Conservation (phyloP, 192 early-diverging fungal genomes). For the Nowakowskiella sp. region DNA sequence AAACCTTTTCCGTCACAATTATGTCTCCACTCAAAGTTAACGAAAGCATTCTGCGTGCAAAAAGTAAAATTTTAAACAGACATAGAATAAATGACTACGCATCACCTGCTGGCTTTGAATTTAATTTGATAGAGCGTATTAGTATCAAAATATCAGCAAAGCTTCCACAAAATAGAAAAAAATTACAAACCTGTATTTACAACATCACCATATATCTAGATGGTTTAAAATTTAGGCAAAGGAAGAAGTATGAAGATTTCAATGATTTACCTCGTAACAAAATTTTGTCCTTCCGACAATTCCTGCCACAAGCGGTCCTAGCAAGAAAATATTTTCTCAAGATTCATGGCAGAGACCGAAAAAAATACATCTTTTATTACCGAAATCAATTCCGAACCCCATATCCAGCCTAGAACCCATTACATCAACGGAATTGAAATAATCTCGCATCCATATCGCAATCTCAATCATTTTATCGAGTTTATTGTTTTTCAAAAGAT, state of each 20-base stretch:
- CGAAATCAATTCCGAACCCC: slow-evolving; percentile 31
- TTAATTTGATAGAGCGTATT: neutral
- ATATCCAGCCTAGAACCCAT: slow-evolving; percentile 26
- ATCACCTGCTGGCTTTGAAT: slow-evolving; percentile 19
- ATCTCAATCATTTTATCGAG: neutral
- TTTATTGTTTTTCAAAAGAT: neutral
- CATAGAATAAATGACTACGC: neutral
- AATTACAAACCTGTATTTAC: slow-evolving; percentile 29
- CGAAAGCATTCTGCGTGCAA: slow-evolving; percentile 28
- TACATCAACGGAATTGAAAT: neutral
- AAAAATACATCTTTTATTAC: slow-evolving; percentile 6
- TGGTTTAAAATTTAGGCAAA: neutral
- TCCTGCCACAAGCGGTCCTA: slow-evolving; percentile 42
- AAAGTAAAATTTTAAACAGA: neutral
- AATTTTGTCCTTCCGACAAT: slow-evolving; percentile 44
- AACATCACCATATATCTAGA: slow-evolving; percentile 40
- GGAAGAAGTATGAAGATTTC: neutral
- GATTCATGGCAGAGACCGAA: neutral
- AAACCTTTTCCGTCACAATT: slow-evolving; percentile 26
- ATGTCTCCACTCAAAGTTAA: slow-evolving; percentile 26
- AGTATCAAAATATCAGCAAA: neutral
- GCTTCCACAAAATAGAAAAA: too few relatives aligned
- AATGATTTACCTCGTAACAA: slow-evolving; percentile 30
- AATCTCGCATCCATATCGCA: neutral
- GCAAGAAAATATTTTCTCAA: neutral